Evolutionary conservation across 2,329 filamentous ascomycete genomes (phyloP).

Genomic region (Xylaria sp.): DNA sequence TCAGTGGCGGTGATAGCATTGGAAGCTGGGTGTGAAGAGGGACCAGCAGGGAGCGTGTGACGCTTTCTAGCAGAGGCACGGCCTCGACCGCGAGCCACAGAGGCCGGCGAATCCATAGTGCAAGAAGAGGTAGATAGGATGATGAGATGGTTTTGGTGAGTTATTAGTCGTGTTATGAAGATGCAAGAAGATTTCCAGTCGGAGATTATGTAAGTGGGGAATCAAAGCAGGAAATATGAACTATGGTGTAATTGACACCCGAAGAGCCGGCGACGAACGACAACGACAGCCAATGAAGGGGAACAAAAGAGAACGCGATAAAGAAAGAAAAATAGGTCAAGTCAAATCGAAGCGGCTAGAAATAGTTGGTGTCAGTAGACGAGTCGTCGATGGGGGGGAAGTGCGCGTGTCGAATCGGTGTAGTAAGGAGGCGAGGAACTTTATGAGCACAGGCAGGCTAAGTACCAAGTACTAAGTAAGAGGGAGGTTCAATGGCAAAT

Average conservation of each 20-base stretch:
- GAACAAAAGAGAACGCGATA: slow-evolving; percentile 19
- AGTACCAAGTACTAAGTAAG: not conserved
- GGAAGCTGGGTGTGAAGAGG: slow-evolving; percentile 41
- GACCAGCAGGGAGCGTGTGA: slow-evolving; percentile 41
- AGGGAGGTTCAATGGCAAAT: not conserved
- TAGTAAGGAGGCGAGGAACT: slow-evolving; percentile 35
- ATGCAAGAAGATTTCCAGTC: slow-evolving; percentile 46
- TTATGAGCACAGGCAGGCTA: slow-evolving; percentile 22
- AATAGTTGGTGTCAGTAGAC: slow-evolving; percentile 25
- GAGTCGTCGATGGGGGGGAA: not conserved
- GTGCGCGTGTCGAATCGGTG: slow-evolving; percentile 24
- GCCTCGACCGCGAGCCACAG: slow-evolving; percentile 44
- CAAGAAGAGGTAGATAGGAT: not conserved
- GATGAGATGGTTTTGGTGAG: slow-evolving; percentile 16
- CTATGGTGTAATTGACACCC: slow-evolving; percentile 30
- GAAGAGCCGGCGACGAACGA: slow-evolving; percentile 25
- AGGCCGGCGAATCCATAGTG: slow-evolving; percentile 48
- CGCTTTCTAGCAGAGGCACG: slow-evolving; percentile 46
- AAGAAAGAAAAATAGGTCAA: slow-evolving; percentile 9
- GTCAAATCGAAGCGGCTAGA: slow-evolving; percentile 16
- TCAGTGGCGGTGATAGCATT: slow-evolving; percentile 32
- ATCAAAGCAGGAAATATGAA: slow-evolving; percentile 18
- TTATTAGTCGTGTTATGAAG: slow-evolving; percentile 38
- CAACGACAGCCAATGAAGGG: slow-evolving; percentile 17
- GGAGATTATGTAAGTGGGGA: slow-evolving; percentile 53